phyloP scores from a whole-genome alignment of 768 basidiomycete genomes.

The Tulasnella sp. region DNA sequence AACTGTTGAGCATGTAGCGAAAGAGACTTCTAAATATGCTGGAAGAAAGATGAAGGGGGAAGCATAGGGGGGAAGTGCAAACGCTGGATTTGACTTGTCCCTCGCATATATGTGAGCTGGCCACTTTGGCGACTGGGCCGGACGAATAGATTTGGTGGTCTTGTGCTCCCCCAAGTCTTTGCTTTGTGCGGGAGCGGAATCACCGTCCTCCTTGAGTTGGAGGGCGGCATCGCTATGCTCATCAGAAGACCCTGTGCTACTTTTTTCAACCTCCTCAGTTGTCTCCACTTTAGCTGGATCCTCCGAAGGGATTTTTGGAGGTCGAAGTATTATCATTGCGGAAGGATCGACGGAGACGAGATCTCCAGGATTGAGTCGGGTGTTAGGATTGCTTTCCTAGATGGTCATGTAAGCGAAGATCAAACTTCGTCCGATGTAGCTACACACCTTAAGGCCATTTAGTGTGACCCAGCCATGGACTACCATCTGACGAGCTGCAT shows the following conservation, averaged over 20 bases:
- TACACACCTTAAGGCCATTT: slow-evolving; percentile 75
- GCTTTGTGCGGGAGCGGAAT: too few relatives aligned
- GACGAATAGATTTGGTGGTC: background rate
- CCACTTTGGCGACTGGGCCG: background rate
- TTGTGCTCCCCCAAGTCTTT: background rate
- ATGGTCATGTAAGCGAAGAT: background rate
- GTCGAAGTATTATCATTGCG: slow-evolving; percentile 57
- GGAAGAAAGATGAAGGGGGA: slow-evolving; percentile 91
- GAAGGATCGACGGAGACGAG: slow-evolving; percentile 80
- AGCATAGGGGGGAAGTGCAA: slow-evolving; percentile 75
- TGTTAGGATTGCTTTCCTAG: slow-evolving; percentile 74
- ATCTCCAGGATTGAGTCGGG: slow-evolving; percentile 83
- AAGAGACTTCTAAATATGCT: slow-evolving; percentile 76
- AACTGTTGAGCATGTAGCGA: slow-evolving; percentile 76
- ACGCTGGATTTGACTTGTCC: slow-evolving; percentile 35
- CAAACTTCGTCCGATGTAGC: background rate
- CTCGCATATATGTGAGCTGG: slow-evolving; percentile 11
- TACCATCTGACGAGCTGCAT: slow-evolving; percentile 76
- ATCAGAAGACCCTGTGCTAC: too few relatives aligned
- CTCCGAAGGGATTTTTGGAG: slow-evolving; percentile 6
- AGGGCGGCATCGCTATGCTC: too few relatives aligned
- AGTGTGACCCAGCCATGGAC: slow-evolving; percentile 76
- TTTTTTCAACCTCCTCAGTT: slow-evolving; percentile 18
- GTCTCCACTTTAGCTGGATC: slow-evolving; percentile 5
- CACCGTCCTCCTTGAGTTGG: too few relatives aligned